These are phyloP conservation scores for Annona squamosa DNA, from an alignment of 164 flowering plant species.

Conservation along the genomic window DNA sequence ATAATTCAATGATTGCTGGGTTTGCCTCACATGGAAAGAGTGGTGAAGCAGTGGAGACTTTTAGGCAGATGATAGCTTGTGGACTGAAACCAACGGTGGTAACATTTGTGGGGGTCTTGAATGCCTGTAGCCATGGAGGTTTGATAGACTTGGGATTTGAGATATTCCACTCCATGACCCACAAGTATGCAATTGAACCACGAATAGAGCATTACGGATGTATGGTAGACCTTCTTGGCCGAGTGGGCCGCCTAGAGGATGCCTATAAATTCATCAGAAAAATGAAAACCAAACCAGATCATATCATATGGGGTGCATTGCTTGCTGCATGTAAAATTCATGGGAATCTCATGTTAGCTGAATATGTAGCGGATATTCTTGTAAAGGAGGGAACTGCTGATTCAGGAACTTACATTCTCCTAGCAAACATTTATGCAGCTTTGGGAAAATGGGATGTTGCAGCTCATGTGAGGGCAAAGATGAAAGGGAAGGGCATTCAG, in stretches of 20 bases:
- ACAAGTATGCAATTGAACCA: conserved; percentile 20
- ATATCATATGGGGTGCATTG: conserved; percentile 60
- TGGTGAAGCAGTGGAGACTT: conserved; percentile 40
- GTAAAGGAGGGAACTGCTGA: conserved; percentile 43
- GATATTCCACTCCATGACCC: conserved; percentile 37
- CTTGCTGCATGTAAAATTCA: conserved; percentile 59
- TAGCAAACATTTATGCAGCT: conserved; percentile 51
- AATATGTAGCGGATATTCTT: conserved; percentile 32
- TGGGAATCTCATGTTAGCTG: conserved; percentile 33
- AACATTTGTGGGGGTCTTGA: conserved; percentile 45
- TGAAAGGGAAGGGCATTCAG: conserved; percentile 31
- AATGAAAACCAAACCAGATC: conserved; percentile 54
- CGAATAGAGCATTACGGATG: conserved; percentile 60
- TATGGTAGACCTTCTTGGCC: conserved; percentile 54
- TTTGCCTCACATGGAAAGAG: conserved; percentile 55
- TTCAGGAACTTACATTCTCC: conserved; percentile 55
- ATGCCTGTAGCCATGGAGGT: conserved; percentile 65
- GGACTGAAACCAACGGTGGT: conserved; percentile 37
- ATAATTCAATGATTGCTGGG: conserved; percentile 70
- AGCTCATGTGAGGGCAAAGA: conserved; percentile 34
- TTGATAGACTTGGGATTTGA: conserved; percentile 33
- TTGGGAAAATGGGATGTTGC: conserved; percentile 41
- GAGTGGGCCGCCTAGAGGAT: conserved; percentile 52
- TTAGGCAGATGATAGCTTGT: conserved; percentile 35
- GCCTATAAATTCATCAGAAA: conserved; percentile 40